phyloP scores from a whole-genome alignment of 1,284 basidiomycete species.

The Pholiota adiposa region DNA sequence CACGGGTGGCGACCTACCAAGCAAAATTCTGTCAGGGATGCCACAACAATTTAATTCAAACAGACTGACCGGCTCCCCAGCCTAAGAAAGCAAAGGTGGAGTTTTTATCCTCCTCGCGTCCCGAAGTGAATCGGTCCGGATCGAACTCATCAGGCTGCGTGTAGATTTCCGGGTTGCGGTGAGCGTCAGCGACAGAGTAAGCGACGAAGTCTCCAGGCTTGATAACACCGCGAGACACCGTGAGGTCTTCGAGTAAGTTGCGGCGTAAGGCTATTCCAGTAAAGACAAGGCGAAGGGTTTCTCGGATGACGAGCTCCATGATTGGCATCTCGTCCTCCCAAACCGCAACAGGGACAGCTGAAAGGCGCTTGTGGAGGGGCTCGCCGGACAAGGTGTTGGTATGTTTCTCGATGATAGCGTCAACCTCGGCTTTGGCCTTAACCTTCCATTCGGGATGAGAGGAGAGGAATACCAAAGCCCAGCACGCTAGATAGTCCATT shows the following conservation, averaged over 20 bases:
- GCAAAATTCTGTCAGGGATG: not conserved
- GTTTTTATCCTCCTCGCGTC: constrained; percentile 35
- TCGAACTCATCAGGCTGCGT: constrained; percentile 37
- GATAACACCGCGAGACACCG: constrained; percentile 22
- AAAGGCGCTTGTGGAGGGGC: constrained; percentile 32
- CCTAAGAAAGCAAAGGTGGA: constrained; percentile 34
- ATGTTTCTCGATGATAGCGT: constrained; percentile 30
- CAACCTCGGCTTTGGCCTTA: constrained; percentile 28
- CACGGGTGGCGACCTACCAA: constrained; percentile 24
- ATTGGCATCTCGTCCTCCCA: constrained; percentile 41
- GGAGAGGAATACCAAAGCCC: constrained; percentile 34
- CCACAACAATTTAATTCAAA: not conserved
- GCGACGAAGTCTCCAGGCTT: constrained; percentile 33
- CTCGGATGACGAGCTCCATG: constrained; percentile 38
- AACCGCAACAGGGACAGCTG: constrained; percentile 33
- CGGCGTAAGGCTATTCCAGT: constrained; percentile 17
- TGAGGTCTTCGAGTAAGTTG: constrained; percentile 23
- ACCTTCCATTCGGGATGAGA: constrained; percentile 33
- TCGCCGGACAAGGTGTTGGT: constrained; percentile 25
- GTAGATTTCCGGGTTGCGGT: constrained; percentile 38
- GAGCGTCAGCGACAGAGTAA: constrained; percentile 33
- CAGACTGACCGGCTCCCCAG: constrained; percentile 39
- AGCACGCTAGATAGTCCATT: no score
- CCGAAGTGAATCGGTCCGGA: constrained; percentile 32
- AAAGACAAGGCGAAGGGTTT: constrained; percentile 33